These are phyloP conservation scores for Lycium barbarum DNA, from an alignment of 257 asterid genomes.

Conservation along the genomic window DNA sequence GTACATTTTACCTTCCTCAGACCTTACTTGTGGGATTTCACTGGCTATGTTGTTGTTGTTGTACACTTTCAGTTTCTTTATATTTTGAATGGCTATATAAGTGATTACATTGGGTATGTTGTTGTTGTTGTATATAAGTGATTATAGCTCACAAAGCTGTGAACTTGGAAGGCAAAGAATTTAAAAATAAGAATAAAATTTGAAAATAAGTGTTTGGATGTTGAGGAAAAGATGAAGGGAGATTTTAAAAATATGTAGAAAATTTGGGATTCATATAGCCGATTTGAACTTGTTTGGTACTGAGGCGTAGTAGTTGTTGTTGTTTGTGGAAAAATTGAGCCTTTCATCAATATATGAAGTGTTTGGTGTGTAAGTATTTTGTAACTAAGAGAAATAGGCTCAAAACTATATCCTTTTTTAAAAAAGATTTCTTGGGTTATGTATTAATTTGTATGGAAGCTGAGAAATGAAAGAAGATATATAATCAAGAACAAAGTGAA, in stretches of 20 bases:
- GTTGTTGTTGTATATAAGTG: neutral
- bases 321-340: neutral
- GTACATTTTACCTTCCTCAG: too few species aligned
- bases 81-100: neutral
- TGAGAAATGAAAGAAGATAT: neutral
- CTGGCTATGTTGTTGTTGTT: slow-evolving; percentile 13
- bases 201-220: neutral
- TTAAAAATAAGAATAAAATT: neutral
- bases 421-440: neutral
- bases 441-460: neutral
- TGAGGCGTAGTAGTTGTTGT: neutral
- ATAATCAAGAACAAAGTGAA: neutral
- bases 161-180: neutral
- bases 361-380: neutral
- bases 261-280: neutral
- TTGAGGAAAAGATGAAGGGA: neutral
- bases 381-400: neutral
- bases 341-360: slow-evolving; percentile 11
- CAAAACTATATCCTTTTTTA: too few species aligned
- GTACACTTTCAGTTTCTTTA: neutral
- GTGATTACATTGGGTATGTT: neutral
- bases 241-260: neutral
- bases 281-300: neutral
- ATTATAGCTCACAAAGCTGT: neutral
- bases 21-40: too few species aligned